Evolutionary conservation across 2,329 filamentous ascomycete species (phyloP).

Genomic region (Coleophoma eucalyptorum): DNA sequence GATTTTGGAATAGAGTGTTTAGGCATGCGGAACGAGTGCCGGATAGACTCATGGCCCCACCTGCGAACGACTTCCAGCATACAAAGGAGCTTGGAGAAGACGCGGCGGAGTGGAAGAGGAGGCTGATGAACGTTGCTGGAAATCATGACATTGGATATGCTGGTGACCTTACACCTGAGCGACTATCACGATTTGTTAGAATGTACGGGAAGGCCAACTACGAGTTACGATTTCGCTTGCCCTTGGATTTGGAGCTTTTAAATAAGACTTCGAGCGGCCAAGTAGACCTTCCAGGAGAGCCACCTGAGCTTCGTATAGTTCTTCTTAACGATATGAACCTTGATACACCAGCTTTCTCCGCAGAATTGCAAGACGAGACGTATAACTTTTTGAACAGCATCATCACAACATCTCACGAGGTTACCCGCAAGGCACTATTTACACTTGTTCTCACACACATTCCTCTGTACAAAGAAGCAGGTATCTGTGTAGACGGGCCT

Average conservation of each 20-base stretch:
- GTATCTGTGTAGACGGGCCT: constrained; percentile 79
- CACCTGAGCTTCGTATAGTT: constrained; percentile 70
- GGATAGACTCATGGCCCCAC: constrained; percentile 48
- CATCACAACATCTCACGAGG: constrained; percentile 58
- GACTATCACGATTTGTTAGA: constrained; percentile 76
- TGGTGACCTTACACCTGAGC: constrained; percentile 76
- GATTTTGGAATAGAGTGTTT: constrained; percentile 83
- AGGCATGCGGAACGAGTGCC: constrained; percentile 61
- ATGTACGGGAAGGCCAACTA: constrained; percentile 89
- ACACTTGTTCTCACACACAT: constrained; percentile 91
- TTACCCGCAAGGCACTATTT: constrained; percentile 61
- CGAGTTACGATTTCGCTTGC: constrained; percentile 71
- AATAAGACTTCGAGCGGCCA: constrained; percentile 32
- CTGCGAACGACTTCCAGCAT: constrained; percentile 32
- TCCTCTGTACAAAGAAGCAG: constrained; percentile 78
- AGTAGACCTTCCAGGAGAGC: constrained; percentile 38
- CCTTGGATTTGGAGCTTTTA: constrained; percentile 35
- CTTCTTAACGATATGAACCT: constrained; percentile 93
- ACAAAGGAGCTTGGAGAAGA: constrained; percentile 32
- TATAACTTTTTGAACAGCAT: constrained; percentile 73
- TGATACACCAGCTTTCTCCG: constrained; percentile 71
- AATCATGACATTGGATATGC: constrained; percentile 98
- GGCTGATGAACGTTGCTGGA: constrained; percentile 85
- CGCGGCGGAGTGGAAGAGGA: constrained; percentile 60
- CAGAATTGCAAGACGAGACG: constrained; percentile 67